Evolutionary conservation across 2,329 filamentous ascomycete genomes (phyloP).

Genomic region (Biscogniauxia marginata): DNA sequence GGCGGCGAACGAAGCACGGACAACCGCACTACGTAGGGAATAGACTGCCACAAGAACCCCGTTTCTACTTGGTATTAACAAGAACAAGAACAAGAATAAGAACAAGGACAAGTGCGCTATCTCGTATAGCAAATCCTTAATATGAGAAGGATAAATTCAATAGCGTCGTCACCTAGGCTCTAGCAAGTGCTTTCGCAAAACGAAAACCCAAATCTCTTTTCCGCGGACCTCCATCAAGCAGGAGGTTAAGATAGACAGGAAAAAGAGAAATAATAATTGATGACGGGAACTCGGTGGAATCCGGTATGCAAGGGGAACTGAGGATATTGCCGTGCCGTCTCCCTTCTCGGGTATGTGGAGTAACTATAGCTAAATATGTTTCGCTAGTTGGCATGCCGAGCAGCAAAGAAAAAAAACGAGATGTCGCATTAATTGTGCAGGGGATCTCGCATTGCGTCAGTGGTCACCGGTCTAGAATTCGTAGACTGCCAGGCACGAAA

Average conservation of each 20-base stretch:
- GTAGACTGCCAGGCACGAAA: not conserved
- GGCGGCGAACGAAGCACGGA: conserved; percentile 3
- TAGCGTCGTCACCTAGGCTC: not conserved
- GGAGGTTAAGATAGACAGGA: not conserved
- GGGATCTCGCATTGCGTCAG: conserved; percentile 23
- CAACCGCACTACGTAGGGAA: conserved; percentile 4
- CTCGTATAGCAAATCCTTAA: not conserved
- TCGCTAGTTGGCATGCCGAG: conserved; percentile 14
- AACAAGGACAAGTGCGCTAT: not conserved
- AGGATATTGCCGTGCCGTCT: conserved; percentile 13
- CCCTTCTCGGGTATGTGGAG: conserved; percentile 17
- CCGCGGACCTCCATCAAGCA: not conserved
- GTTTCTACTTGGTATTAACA: too few species aligned
- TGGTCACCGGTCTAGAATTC: conserved; percentile 8
- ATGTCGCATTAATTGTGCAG: conserved; percentile 8
- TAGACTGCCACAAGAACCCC: not conserved
- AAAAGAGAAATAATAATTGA: not conserved
- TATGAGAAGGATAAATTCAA: not conserved
- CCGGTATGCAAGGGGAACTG: conserved; percentile 8
- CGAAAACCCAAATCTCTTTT: not conserved
- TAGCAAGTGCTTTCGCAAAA: not conserved
- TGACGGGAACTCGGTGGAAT: not conserved
- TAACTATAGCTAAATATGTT: conserved; percentile 17
- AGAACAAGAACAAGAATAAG: not conserved
- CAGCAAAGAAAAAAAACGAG: conserved; percentile 2